phyloP scores from a whole-genome alignment of 2,329 filamentous ascomycete species.

The Trichoderma sp. region DNA sequence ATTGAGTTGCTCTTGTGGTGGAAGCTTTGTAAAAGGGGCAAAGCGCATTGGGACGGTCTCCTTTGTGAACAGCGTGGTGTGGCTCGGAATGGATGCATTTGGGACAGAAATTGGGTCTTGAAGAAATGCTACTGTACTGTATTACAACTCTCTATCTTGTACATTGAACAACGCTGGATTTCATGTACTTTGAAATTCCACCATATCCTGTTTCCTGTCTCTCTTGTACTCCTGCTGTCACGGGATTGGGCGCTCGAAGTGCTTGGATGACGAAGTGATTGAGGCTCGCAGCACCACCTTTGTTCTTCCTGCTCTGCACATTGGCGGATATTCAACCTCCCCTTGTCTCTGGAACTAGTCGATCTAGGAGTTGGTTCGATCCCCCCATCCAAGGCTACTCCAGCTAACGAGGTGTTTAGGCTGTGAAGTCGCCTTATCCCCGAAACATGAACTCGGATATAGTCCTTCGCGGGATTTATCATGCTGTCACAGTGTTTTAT shows the following conservation, averaged over 20 bases:
- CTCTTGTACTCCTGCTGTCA: neutral
- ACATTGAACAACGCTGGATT: constrained; percentile 24
- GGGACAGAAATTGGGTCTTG: constrained; percentile 17
- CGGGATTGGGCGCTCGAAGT: neutral
- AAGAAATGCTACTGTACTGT: constrained; percentile 22
- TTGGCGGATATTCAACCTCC: too few relatives aligned
- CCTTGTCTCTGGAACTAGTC: too few relatives aligned
- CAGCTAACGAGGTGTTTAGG: too few relatives aligned
- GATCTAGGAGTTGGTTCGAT: too few relatives aligned
- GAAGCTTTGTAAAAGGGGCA: neutral
- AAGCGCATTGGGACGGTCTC: neutral
- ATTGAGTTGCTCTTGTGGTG: constrained; percentile 8
- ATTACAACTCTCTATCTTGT: constrained; percentile 15
- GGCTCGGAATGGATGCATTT: constrained; percentile 8
- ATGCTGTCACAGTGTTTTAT: neutral
- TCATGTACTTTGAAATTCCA: constrained; percentile 15
- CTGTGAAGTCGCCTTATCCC: neutral
- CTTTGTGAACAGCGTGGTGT: neutral
- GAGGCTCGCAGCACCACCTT: neutral
- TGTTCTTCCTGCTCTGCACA: too few relatives aligned
- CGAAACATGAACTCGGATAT: neutral
- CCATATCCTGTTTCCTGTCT: neutral
- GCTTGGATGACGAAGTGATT: neutral
- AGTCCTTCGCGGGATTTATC: neutral
- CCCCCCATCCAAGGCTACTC: too few relatives aligned